Conservation (phyloP, 2,329 filamentous ascomycete genomes). For the Stagonosporopsis vannaccii region DNA sequence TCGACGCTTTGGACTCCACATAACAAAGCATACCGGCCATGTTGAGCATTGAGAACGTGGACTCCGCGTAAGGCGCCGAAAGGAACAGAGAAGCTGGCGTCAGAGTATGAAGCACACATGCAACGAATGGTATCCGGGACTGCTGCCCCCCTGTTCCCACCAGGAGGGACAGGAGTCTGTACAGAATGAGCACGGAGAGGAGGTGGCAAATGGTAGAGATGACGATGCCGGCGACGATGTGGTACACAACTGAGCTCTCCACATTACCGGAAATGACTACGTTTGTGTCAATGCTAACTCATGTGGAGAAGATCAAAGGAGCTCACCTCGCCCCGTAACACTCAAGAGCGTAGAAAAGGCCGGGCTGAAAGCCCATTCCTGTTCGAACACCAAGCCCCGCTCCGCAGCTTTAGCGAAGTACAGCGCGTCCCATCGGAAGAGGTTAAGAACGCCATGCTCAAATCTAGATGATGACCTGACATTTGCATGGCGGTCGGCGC, state of each 20-base stretch:
- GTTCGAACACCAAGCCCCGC: conserved; percentile 75
- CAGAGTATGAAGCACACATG: conserved; percentile 78
- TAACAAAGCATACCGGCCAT: conserved; percentile 78
- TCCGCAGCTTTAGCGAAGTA: conserved; percentile 73
- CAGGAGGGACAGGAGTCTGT: conserved; percentile 68
- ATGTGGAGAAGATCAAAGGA: conserved; percentile 5
- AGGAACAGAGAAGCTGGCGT: conserved; percentile 91
- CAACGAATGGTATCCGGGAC: conserved; percentile 67
- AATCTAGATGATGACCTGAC: conserved; percentile 24
- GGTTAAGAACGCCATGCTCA: conserved; percentile 58
- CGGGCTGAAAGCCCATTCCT: conserved; percentile 84
- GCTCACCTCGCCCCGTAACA: conserved; percentile 52
- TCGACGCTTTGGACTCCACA: conserved; percentile 52
- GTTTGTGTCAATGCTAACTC: conserved; percentile 44
- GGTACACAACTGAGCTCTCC: conserved; percentile 27
- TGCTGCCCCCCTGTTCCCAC: conserved; percentile 36
- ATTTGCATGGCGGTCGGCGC: conserved; percentile 26
- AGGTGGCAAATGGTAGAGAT: conserved; percentile 80
- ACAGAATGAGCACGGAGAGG: conserved; percentile 75
- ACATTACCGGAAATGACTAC: conserved; percentile 33
- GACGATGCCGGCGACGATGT: conserved; percentile 65
- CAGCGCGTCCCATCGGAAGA: conserved; percentile 82
- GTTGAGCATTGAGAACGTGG: conserved; percentile 77
- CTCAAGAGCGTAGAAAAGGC: conserved; percentile 58
- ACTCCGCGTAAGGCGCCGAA: conserved; percentile 84